A percentile compares a stretch with the other conserved stretches of the same genome.
Conservation (phyloP, 2,329 filamentous ascomycete species). For the Sordariomycetes sp. region DNA sequence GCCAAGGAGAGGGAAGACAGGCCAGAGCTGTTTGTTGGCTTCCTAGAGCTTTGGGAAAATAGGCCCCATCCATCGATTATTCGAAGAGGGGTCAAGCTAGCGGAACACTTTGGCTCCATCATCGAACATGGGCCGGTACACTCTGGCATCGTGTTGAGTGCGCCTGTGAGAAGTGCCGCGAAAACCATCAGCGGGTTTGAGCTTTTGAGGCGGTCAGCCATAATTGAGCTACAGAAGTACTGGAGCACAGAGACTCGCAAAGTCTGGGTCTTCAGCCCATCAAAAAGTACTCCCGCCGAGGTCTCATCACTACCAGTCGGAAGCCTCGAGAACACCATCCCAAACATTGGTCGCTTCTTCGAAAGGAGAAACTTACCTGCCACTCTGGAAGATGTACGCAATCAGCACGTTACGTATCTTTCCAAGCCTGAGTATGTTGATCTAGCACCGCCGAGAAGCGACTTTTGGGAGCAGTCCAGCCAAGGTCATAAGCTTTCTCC, state of each 20-base stretch:
- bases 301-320: slow-evolving; percentile 11
- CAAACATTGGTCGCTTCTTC: slow-evolving; percentile 13
- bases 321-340: slow-evolving; percentile 13
- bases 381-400: slow-evolving; percentile 8
- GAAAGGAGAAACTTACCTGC: slow-evolving; percentile 7
- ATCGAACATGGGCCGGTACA: slow-evolving; percentile 16
- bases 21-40: slow-evolving; percentile 25
- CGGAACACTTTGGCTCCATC: slow-evolving; percentile 23
- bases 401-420: slow-evolving; percentile 7
- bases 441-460: slow-evolving; percentile 12
- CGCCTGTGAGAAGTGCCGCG: background rate
- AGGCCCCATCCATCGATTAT: slow-evolving; percentile 22
- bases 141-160: slow-evolving; percentile 4
- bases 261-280: slow-evolving; percentile 1
- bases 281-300: background rate
- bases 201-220: slow-evolving; percentile 20
- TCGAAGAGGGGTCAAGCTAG: slow-evolving; percentile 23
- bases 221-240: slow-evolving; percentile 17
- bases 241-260: slow-evolving; percentile 16
- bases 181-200: slow-evolving; percentile 23
- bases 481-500: slow-evolving; percentile 15
- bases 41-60: slow-evolving; percentile 22
- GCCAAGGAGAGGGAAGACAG: slow-evolving; percentile 17
- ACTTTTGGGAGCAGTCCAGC: slow-evolving; percentile 21
- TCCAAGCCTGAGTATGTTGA: slow-evolving; percentile 13